Conservation (phyloP, 2,329 filamentous ascomycete genomes). For the Botryotinia calthae region DNA sequence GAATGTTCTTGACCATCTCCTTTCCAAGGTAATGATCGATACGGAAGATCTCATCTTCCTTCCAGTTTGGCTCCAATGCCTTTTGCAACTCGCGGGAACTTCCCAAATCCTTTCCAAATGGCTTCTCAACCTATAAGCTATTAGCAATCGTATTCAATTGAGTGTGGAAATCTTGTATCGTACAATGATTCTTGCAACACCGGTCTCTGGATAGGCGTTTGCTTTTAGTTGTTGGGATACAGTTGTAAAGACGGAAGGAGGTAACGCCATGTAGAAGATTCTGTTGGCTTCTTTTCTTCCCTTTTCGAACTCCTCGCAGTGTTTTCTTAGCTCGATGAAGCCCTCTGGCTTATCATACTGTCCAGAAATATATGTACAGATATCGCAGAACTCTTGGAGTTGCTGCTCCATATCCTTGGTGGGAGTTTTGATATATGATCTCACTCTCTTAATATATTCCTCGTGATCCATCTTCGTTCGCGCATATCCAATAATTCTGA, state of each 20-base stretch:
- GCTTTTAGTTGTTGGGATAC: slow-evolving; percentile 96
- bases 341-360: slow-evolving; percentile 98
- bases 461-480: slow-evolving; percentile 99
- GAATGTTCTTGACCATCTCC: slow-evolving; percentile 99
- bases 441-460: slow-evolving; percentile 91
- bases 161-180: slow-evolving; percentile 39
- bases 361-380: slow-evolving; percentile 93
- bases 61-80: slow-evolving; percentile 96
- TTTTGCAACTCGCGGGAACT: slow-evolving; percentile 94
- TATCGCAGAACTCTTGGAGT: slow-evolving; percentile 79
- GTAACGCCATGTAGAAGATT: slow-evolving; percentile 98
- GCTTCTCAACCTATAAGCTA: slow-evolving; percentile 81
- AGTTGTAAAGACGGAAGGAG: slow-evolving; percentile 95
- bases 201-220: slow-evolving; percentile 90
- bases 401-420: slow-evolving; percentile 97
- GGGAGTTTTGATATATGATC: slow-evolving; percentile 97
- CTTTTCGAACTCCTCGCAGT: slow-evolving; percentile 81
- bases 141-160: slow-evolving; percentile 21
- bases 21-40: slow-evolving; percentile 99
- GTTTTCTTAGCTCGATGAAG: slow-evolving; percentile 80
- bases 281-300: slow-evolving; percentile 81
- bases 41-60: slow-evolving; percentile 97
- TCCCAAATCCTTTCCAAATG: slow-evolving; percentile 93
- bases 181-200: slow-evolving; percentile 92
- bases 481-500: slow-evolving; percentile 97